Conservation (phyloP, 169 alveolate genomes). For the Cystoisospora suis region DNA sequence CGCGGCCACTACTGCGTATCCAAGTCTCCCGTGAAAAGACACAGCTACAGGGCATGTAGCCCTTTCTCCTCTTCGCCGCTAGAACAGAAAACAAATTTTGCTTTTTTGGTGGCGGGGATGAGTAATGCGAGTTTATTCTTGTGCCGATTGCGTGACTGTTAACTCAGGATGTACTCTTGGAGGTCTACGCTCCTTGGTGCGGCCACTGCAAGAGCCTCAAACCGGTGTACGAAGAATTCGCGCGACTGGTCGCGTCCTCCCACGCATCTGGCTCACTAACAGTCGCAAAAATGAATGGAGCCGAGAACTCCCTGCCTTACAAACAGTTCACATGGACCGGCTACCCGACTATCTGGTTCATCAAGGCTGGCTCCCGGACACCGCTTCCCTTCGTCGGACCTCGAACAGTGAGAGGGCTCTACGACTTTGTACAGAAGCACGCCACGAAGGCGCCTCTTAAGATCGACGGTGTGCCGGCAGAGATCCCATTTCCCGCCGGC, state of each 20-base stretch:
- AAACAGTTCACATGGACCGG: conserved; percentile 6
- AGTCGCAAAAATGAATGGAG: conserved; percentile 62
- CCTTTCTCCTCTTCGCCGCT: too few relatives aligned
- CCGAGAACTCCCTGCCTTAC: conserved; percentile 45
- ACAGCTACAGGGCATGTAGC: too few relatives aligned
- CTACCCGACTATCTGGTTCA: conserved; percentile 59
- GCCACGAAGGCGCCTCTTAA: not conserved
- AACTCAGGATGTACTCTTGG: conserved; percentile 90
- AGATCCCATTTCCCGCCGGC: not conserved
- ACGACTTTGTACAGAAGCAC: conserved; percentile 40
- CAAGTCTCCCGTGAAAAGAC: too few relatives aligned
- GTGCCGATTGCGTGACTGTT: too few relatives aligned
- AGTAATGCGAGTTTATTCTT: too few relatives aligned
- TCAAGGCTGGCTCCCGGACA: conserved; percentile 50
- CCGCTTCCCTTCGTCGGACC: conserved; percentile 48
- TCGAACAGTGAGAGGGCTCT: conserved; percentile 30
- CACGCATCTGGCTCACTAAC: conserved; percentile 46
- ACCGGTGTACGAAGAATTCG: conserved; percentile 80
- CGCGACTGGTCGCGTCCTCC: conserved; percentile 46
- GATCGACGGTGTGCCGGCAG: conserved; percentile 12
- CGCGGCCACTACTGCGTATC: too few relatives aligned
- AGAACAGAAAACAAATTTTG: too few relatives aligned
- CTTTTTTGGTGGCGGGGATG: too few relatives aligned
- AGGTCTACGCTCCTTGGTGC: conserved; percentile 97
- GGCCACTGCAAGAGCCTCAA: conserved; percentile 95